Percentiles rank a stretch among this genome's conserved stretches.
phyloP scores from a whole-genome alignment of 352 stramenopile genomes.

The Pythium chondricola region DNA sequence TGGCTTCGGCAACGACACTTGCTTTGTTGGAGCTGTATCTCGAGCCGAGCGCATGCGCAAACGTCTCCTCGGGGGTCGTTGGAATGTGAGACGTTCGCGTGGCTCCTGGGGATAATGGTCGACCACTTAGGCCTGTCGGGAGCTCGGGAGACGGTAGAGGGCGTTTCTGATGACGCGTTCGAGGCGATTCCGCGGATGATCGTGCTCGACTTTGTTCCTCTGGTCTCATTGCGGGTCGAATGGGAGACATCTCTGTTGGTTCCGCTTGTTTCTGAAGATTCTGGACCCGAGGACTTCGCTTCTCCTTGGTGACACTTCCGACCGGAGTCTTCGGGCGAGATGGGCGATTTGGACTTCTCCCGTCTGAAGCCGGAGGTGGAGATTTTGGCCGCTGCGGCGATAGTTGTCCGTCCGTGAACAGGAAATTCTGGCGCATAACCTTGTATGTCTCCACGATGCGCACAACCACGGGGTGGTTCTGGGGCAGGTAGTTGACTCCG shows the following conservation, averaged over 20 bases:
- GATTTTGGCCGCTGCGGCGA: not conserved
- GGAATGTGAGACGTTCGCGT: slow-evolving; percentile 39
- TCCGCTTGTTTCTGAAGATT: slow-evolving; percentile 13
- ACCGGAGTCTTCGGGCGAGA: not conserved
- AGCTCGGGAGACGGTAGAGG: slow-evolving; percentile 33
- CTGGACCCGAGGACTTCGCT: slow-evolving; percentile 16
- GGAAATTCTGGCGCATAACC: slow-evolving; percentile 56
- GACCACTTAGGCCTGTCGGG: slow-evolving; percentile 24
- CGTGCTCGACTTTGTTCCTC: slow-evolving; percentile 7
- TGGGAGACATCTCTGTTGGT: not conserved
- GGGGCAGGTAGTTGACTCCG: slow-evolving; percentile 37
- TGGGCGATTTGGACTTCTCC: not conserved
- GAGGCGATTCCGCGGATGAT: slow-evolving; percentile 25
- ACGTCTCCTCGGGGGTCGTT: slow-evolving; percentile 35
- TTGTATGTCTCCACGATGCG: slow-evolving; percentile 66
- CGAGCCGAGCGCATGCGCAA: slow-evolving; percentile 32
- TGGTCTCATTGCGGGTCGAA: slow-evolving; percentile 17
- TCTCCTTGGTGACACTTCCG: not conserved
- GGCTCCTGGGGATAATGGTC: slow-evolving; percentile 35
- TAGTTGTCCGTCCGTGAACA: slow-evolving; percentile 29
- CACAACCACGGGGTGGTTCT: slow-evolving; percentile 47
- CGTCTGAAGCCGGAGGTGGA: not conserved
- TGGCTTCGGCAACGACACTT: slow-evolving; percentile 37
- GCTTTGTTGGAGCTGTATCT: slow-evolving; percentile 48
- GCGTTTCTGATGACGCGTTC: slow-evolving; percentile 28